phyloP scores from a whole-genome alignment of 164 flowering plant genomes.

The Tetrastigma voinierianum region DNA sequence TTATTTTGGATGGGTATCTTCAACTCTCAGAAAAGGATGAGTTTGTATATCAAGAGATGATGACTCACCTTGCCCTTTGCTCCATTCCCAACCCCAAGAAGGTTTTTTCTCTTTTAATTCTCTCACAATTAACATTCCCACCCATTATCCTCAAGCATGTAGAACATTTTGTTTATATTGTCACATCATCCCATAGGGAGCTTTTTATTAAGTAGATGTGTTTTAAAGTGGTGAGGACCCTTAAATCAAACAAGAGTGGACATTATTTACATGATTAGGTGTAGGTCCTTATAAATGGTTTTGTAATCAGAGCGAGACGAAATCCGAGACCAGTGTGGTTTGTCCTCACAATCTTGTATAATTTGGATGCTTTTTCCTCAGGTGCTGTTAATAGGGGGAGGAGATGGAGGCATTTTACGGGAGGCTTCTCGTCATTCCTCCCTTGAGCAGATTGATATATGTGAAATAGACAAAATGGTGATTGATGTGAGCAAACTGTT shows the following conservation, averaged over 20 bases:
- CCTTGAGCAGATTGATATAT: slow-evolving; percentile 37
- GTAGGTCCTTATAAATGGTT: no score
- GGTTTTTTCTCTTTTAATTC: slow-evolving; percentile 1
- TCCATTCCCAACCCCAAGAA: slow-evolving; percentile 32
- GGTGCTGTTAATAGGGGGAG: slow-evolving; percentile 47
- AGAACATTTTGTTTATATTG: no score
- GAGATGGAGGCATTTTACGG: slow-evolving; percentile 45
- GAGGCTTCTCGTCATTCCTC: slow-evolving; percentile 45
- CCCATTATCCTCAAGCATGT: not conserved
- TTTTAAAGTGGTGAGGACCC: no score
- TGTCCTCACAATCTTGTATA: no score
- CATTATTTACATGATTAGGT: no score
- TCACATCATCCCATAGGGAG: no score
- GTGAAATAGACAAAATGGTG: slow-evolving; percentile 40
- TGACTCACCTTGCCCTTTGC: slow-evolving; percentile 43
- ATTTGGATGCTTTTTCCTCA: slow-evolving; percentile 11
- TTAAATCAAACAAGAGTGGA: no score
- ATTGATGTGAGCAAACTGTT: slow-evolving; percentile 28
- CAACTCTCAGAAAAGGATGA: slow-evolving; percentile 39
- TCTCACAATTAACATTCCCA: no score
- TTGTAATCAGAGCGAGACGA: no score
- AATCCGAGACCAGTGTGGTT: no score
- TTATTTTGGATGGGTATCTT: slow-evolving; percentile 29
- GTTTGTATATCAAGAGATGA: slow-evolving; percentile 40
- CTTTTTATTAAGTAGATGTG: no score